These are phyloP conservation scores for Neofusicoccum parvum DNA, from an alignment of 2,329 filamentous ascomycete species.

Conservation along the genomic window DNA sequence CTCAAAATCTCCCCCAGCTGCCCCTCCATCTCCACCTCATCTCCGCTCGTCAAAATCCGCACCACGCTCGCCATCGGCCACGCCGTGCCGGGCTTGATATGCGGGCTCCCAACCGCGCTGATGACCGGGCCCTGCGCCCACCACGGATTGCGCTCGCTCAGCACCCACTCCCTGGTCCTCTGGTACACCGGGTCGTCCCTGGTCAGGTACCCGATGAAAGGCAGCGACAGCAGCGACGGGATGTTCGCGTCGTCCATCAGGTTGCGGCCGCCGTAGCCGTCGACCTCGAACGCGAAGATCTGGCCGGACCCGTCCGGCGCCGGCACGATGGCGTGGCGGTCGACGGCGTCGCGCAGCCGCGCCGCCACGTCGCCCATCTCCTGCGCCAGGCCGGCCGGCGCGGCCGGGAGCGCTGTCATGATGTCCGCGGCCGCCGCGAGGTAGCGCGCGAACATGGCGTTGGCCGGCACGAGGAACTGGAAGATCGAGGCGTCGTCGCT, in stretches of 20 bases:
- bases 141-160: constrained; percentile 51
- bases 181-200: constrained; percentile 44
- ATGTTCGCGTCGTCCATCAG: constrained; percentile 76
- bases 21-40: constrained; percentile 50
- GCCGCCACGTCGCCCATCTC: constrained; percentile 60
- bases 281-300: constrained; percentile 53
- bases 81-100: constrained; percentile 48
- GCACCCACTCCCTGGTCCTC: constrained; percentile 48
- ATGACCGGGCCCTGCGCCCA: constrained; percentile 53
- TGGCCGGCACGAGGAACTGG: constrained; percentile 52
- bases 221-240: constrained; percentile 65
- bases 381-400: constrained; percentile 51
- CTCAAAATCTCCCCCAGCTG: constrained; percentile 49
- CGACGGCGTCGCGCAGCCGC: constrained; percentile 47
- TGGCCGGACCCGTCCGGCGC: constrained; percentile 40
- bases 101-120: constrained; percentile 52
- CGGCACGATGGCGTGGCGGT: constrained; percentile 45
- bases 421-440: constrained; percentile 57
- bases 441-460: constrained; percentile 74
- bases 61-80: constrained; percentile 58
- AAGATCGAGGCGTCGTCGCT: constrained; percentile 54
- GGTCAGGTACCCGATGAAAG: constrained; percentile 62
- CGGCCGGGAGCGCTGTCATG: constrained; percentile 54
- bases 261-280: constrained; percentile 56
- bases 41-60: constrained; percentile 50